phyloP scores from a whole-genome alignment of 306 rosid genomes.

The Psophocarpus tetragonolobus region DNA sequence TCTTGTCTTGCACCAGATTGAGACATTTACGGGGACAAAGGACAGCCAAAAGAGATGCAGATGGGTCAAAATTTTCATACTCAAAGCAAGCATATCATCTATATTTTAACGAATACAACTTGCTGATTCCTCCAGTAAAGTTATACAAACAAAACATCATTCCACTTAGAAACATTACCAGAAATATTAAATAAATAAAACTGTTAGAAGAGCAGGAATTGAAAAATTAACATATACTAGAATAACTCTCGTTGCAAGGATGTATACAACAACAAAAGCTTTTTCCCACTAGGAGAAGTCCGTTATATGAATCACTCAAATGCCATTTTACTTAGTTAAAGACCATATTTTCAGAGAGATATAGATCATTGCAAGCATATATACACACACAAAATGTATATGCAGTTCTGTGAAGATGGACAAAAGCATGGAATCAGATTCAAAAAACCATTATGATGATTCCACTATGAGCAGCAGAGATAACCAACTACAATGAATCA shows the following conservation, averaged over 20 bases:
- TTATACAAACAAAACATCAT: constrained; percentile 4
- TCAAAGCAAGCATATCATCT: not conserved
- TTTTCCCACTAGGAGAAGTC: not conserved
- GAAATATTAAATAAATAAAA: not conserved
- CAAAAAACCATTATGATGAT: not conserved
- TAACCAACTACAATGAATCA: not conserved
- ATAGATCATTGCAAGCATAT: not conserved
- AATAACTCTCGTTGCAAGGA: not conserved
- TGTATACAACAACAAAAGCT: not conserved
- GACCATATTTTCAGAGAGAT: not conserved
- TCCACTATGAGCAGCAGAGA: not conserved
- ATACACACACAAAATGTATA: not conserved
- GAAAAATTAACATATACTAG: not conserved
- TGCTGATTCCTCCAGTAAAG: not conserved
- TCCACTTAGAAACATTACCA: not conserved
- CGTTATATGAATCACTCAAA: not conserved
- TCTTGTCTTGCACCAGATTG: not conserved
- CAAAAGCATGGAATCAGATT: not conserved
- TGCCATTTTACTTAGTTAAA: not conserved
- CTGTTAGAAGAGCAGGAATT: not conserved
- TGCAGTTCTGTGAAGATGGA: constrained; percentile 10
- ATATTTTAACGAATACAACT: not conserved
- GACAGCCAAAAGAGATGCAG: not conserved
- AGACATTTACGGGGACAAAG: not conserved
- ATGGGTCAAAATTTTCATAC: constrained; percentile 1